Percentiles rank a stretch among this genome's conserved stretches.
Evolutionary conservation across 768 basidiomycete genomes (phyloP).

Genomic region (Trametes cubensis): DNA sequence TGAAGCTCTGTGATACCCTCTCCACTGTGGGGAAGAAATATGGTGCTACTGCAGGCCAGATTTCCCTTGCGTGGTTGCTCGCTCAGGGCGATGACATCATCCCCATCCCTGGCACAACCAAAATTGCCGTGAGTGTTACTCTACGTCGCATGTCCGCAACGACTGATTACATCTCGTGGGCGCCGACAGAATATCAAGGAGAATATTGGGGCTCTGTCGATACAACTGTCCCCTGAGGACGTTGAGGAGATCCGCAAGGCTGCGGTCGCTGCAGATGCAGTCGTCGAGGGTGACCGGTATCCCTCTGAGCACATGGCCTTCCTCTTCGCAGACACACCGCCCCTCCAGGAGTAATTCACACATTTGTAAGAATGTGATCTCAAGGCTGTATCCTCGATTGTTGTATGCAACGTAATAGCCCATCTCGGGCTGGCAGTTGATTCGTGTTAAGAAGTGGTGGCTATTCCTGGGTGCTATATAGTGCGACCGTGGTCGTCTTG

Average conservation of each 20-base stretch:
- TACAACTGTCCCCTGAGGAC: slow-evolving; percentile 36
- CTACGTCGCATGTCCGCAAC: neutral
- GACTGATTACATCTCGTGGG: neutral
- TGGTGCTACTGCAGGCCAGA: slow-evolving; percentile 35
- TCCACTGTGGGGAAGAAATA: slow-evolving; percentile 38
- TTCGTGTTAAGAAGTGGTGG: no score
- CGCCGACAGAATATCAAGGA: slow-evolving; percentile 40
- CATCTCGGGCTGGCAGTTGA: no score
- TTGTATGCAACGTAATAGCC: no score
- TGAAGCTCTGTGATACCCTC: slow-evolving; percentile 40
- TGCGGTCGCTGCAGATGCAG: slow-evolving; percentile 31
- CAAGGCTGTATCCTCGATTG: no score
- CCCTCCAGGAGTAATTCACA: slow-evolving; percentile 3
- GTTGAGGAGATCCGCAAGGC: slow-evolving; percentile 32
- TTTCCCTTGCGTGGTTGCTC: slow-evolving; percentile 34
- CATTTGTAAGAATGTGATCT: no score
- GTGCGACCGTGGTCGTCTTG: no score
- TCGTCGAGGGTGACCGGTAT: slow-evolving; percentile 39
- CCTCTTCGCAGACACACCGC: slow-evolving; percentile 41
- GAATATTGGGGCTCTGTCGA: slow-evolving; percentile 35
- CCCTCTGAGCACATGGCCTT: slow-evolving; percentile 31
- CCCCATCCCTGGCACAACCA: slow-evolving; percentile 29
- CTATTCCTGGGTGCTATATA: no score
- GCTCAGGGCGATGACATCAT: slow-evolving; percentile 33
- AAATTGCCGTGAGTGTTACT: slow-evolving; percentile 6